Conservation (phyloP, 768 basidiomycete species). For the Rhizopogon rudus region DNA sequence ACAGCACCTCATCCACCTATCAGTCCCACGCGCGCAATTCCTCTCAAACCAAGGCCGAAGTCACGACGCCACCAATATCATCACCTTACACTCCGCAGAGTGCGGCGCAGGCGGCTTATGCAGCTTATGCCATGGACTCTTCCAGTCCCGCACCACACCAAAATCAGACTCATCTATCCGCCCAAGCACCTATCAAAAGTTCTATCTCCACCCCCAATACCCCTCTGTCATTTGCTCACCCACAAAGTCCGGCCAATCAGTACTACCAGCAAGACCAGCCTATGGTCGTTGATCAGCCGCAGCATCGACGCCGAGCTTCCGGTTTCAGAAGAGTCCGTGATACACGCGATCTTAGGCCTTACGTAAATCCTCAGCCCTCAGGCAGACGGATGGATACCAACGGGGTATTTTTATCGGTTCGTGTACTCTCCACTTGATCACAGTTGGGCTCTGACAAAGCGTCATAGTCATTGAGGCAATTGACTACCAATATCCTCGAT, state of each 20-base stretch:
- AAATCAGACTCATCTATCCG: conserved; percentile 46
- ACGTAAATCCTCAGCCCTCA: conserved; percentile 52
- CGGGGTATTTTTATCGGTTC: conserved; percentile 77
- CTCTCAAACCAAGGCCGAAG: conserved; percentile 52
- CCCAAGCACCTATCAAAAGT: conserved; percentile 44
- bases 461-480: conserved; percentile 51
- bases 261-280: conserved; percentile 61
- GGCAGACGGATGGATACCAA: conserved; percentile 76
- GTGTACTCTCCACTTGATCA: conserved; percentile 25
- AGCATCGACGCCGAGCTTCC: conserved; percentile 60
- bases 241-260: conserved; percentile 45
- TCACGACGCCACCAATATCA: conserved; percentile 40
- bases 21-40: conserved; percentile 53
- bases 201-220: conserved; percentile 68
- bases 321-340: conserved; percentile 81
- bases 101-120: conserved; percentile 36
- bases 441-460: conserved; percentile 4
- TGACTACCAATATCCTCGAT: conserved; percentile 85
- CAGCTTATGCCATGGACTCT: conserved; percentile 59
- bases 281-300: conserved; percentile 65
- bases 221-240: conserved; percentile 62
- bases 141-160: conserved; percentile 58
- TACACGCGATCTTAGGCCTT: conserved; percentile 72
- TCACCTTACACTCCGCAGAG: conserved; percentile 56
- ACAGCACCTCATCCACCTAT: conserved; percentile 35